phyloP scores from a whole-genome alignment of 495 filamentous ascomycete genomes.

The Stereocaulon alpinum region DNA sequence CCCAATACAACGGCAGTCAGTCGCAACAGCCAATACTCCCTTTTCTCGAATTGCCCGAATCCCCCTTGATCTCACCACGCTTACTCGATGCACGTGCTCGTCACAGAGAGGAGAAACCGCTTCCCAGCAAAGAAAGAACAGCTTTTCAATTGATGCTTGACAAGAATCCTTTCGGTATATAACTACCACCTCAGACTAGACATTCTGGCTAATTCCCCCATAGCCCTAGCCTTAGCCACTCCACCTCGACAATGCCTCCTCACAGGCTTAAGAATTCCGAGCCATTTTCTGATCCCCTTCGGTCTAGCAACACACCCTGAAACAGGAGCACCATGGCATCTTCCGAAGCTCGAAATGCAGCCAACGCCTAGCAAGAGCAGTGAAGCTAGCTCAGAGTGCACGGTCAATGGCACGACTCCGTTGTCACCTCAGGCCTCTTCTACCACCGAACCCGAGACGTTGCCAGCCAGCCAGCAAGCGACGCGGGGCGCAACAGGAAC shows the following conservation, averaged over 20 bases:
- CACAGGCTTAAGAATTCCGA: slow-evolving; percentile 49
- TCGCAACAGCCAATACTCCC: background rate
- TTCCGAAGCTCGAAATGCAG: slow-evolving; percentile 37
- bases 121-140: slow-evolving; percentile 23
- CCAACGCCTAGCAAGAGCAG: background rate
- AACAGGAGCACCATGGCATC: slow-evolving; percentile 43
- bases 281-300: slow-evolving; percentile 53
- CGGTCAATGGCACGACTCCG: background rate
- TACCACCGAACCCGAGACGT: background rate
- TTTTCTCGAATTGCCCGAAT: slow-evolving; percentile 12
- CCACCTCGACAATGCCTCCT: slow-evolving; percentile 50
- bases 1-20: background rate
- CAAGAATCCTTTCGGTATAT: slow-evolving; percentile 51
- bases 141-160: slow-evolving; percentile 41
- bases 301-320: slow-evolving; percentile 46
- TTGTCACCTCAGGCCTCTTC: background rate
- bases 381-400: background rate
- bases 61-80: slow-evolving; percentile 16
- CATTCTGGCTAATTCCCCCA: slow-evolving; percentile 25
- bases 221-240: slow-evolving; percentile 53
- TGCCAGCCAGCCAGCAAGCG: background rate
- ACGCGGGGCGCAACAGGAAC: slow-evolving; percentile 14
- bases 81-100: slow-evolving; percentile 32
- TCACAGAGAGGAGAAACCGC: slow-evolving; percentile 22
- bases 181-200: slow-evolving; percentile 11